A percentile compares a stretch with the other conserved stretches of the same genome.
These are phyloP conservation scores for Fusarium mangiferae DNA, from an alignment of 2,329 filamentous ascomycete species.

Conservation along the genomic window DNA sequence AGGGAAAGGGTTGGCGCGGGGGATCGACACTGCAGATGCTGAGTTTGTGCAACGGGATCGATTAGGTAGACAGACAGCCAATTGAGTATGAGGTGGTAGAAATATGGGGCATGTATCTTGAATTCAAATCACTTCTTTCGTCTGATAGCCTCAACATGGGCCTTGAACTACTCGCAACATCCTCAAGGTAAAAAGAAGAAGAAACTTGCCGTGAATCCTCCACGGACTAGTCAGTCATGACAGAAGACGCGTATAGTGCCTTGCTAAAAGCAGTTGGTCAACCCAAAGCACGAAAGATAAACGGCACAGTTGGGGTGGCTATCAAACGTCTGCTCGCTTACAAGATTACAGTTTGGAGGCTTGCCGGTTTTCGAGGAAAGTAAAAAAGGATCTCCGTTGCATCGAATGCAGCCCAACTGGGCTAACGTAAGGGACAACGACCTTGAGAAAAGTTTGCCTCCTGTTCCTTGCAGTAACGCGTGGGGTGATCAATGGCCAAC, in stretches of 20 bases:
- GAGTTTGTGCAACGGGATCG: conserved; percentile 2
- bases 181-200: not conserved
- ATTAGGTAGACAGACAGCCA: not conserved
- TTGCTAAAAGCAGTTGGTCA: not conserved
- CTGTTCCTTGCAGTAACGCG: conserved; percentile 21
- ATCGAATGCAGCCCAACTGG: not conserved
- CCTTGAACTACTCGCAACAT: not conserved
- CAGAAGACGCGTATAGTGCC: not conserved
- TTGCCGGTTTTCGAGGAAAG: conserved; percentile 12
- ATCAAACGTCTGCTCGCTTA: conserved; percentile 4
- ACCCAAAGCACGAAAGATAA: conserved; percentile 1
- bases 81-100: not conserved
- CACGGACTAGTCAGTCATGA: not conserved
- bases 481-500: conserved; percentile 1
- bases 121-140: not conserved
- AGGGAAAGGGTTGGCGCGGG: conserved; percentile 23
- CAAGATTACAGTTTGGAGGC: conserved; percentile 11
- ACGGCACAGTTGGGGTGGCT: conserved; percentile 5
- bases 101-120: not conserved
- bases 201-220: not conserved
- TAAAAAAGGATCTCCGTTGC: not conserved
- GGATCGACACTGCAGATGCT: conserved; percentile 37
- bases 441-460: not conserved
- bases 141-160: not conserved
- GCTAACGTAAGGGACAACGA: conserved; percentile 26